A percentile compares a stretch with the other conserved stretches of the same genome.
Evolutionary conservation across 176 grass and related monocot genomes (phyloP).

Genomic region (Aegilops tauschii): DNA sequence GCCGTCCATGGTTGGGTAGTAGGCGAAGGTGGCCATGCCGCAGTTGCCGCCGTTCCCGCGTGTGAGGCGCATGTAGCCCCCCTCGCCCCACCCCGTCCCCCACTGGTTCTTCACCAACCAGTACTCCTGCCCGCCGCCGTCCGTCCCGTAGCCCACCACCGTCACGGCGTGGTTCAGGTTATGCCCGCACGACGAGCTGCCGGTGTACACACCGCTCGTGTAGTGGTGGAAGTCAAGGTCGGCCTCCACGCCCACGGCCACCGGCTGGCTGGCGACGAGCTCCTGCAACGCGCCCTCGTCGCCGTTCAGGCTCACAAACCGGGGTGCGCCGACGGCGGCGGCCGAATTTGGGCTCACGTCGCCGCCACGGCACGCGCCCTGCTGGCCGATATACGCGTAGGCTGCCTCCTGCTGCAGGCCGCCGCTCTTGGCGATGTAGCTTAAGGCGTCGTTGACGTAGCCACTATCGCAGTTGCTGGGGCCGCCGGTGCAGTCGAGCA

Average conservation of each 20-base stretch:
- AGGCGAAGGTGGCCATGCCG: too few species aligned
- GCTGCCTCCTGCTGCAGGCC: conserved; percentile 40
- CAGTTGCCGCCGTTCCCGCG: too few species aligned
- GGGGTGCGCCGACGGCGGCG: not conserved
- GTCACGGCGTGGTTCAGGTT: conserved; percentile 47
- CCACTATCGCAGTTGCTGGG: conserved; percentile 31
- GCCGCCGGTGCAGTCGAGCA: conserved; percentile 27
- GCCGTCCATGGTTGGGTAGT: too few species aligned
- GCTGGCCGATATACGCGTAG: conserved; percentile 33
- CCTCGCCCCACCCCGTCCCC: conserved; percentile 54
- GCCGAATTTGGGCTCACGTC: conserved; percentile 5
- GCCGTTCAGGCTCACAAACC: not conserved
- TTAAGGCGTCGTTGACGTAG: conserved; percentile 26
- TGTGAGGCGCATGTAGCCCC: not conserved
- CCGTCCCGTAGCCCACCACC: conserved; percentile 46
- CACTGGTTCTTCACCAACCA: conserved; percentile 73
- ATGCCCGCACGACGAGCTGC: conserved; percentile 36
- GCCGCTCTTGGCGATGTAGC: conserved; percentile 33
- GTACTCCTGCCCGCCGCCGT: conserved; percentile 22
- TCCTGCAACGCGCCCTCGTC: conserved; percentile 36
- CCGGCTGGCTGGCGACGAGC: conserved; percentile 34
- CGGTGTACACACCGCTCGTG: conserved; percentile 38
- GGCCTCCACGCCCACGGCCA: conserved; percentile 44
- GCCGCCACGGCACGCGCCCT: conserved; percentile 14
- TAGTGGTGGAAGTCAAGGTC: conserved; percentile 56